Evolutionary conservation across 345 rosid genomes (phyloP), one percentile per base, ranked within the genome.

Genomic region (Nephelium lappaceum): DNA sequence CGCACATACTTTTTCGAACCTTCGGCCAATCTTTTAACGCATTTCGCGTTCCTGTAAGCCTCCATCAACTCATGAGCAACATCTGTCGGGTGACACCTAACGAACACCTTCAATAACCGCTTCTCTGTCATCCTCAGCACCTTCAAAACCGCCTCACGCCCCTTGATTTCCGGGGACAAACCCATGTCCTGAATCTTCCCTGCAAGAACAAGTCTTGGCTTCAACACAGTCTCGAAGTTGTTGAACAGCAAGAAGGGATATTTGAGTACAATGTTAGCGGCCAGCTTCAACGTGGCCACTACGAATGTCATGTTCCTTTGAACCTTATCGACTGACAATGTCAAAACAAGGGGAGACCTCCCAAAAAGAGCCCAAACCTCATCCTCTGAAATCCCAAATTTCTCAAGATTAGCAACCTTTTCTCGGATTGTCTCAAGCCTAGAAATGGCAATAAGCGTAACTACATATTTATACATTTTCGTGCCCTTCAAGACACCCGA

Each of bases 241-340:
- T 18, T 24, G 53, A 77, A 85, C 71, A 95, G 83, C 81, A 95
- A 79, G 75, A 73, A 84, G 2, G 97, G 98, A 72, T 86, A 25
- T 41, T 81, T 31, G 16, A 90, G 81, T 39, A 93, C 85, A 11
- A 83, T 77, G 27, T 68, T 85, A 39, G 97, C 92, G 21, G 93
- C 84, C 18, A 88, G 80, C 79, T 87, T 93, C 89, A 91, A 85
- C 15, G 85, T 86, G n/a, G 89, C 96, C 15, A 91, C 51, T 11
- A 95, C 70, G 71, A 84, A 95, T 60, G 96, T 91, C 97, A 95
- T 95, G 73, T 91, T 95, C 84, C 97, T 89, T 76, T 95, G 95
- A 73, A 95, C 91, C 84, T 93, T 93, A 5, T 91, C 97, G 69
- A 89, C 82, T 9, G 96, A 93, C 10, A 93, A 43, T 10, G 97